Evolutionary conservation across 2,329 filamentous ascomycete genomes (phyloP).

Genomic region (Eurotiales sp.): DNA sequence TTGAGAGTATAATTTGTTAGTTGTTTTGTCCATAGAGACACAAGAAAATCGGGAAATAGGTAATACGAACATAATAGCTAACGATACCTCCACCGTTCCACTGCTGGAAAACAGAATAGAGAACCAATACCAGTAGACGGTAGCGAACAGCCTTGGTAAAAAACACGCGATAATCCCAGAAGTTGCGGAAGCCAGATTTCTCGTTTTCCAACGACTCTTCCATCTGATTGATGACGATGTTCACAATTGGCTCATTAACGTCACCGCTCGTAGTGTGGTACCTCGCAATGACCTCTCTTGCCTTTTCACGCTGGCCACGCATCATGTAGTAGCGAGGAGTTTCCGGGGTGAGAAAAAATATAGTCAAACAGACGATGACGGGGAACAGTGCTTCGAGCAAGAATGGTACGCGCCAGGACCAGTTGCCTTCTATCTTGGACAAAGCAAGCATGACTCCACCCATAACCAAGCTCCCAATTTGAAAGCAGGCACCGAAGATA

Average conservation of each 20-base stretch:
- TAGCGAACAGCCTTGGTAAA: conserved; percentile 44
- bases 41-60: not conserved
- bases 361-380: conserved; percentile 43
- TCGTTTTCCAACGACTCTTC: conserved; percentile 44
- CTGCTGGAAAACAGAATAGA: conserved; percentile 48
- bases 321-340: conserved; percentile 35
- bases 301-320: conserved; percentile 30
- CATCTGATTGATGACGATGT: conserved; percentile 41
- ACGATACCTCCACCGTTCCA: conserved; percentile 49
- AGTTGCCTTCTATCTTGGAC: conserved; percentile 34
- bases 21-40: not conserved
- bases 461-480: conserved; percentile 43
- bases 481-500: conserved; percentile 47
- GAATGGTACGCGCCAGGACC: conserved; percentile 37
- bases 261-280: conserved; percentile 43
- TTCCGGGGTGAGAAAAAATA: conserved; percentile 40
- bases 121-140: conserved; percentile 41
- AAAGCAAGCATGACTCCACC: conserved; percentile 44
- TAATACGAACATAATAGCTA: conserved; percentile 34
- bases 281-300: conserved; percentile 33
- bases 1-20: not conserved
- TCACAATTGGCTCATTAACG: conserved; percentile 40
- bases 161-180: conserved; percentile 48
- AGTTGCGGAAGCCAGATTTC: conserved; percentile 32
- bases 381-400: conserved; percentile 49